Conservation (phyloP, 352 stramenopile genomes). For the Phytophthora tubulina region DNA sequence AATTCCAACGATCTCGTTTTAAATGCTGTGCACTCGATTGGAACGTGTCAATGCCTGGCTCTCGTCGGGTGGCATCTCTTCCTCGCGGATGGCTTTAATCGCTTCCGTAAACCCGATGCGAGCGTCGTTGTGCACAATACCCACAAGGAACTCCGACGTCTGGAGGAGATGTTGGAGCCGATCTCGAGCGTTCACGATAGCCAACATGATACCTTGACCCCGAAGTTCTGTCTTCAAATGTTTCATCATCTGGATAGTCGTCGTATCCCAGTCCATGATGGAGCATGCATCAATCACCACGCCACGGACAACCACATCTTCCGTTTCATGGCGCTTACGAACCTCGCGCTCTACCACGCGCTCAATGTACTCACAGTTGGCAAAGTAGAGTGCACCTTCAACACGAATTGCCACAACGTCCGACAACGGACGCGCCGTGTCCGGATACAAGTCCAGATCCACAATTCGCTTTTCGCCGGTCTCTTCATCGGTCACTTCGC, state of each 20-base stretch:
- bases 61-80: slow-evolving; percentile 35
- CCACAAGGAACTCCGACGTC: slow-evolving; percentile 71
- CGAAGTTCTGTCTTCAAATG: slow-evolving; percentile 71
- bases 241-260: slow-evolving; percentile 90
- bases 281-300: slow-evolving; percentile 80
- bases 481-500: slow-evolving; percentile 47
- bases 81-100: slow-evolving; percentile 66
- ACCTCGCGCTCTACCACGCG: slow-evolving; percentile 59
- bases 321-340: slow-evolving; percentile 46
- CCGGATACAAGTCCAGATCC: slow-evolving; percentile 39
- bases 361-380: slow-evolving; percentile 72
- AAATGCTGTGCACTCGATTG: slow-evolving; percentile 37
- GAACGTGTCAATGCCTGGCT: slow-evolving; percentile 28
- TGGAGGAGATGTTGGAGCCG: slow-evolving; percentile 71
- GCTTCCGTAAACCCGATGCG: slow-evolving; percentile 72
- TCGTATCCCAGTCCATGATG: slow-evolving; percentile 89
- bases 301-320: slow-evolving; percentile 52
- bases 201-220: slow-evolving; percentile 65
- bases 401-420: slow-evolving; percentile 71
- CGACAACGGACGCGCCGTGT: slow-evolving; percentile 35
- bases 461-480: slow-evolving; percentile 56
- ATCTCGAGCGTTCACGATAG: slow-evolving; percentile 83
- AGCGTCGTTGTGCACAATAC: slow-evolving; percentile 68
- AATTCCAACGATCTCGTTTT: background rate
- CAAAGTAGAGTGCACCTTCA: slow-evolving; percentile 79